These are phyloP conservation scores for Gliomastix tumulicola DNA, from an alignment of 2,329 filamentous ascomycete species.

Conservation along the genomic window DNA sequence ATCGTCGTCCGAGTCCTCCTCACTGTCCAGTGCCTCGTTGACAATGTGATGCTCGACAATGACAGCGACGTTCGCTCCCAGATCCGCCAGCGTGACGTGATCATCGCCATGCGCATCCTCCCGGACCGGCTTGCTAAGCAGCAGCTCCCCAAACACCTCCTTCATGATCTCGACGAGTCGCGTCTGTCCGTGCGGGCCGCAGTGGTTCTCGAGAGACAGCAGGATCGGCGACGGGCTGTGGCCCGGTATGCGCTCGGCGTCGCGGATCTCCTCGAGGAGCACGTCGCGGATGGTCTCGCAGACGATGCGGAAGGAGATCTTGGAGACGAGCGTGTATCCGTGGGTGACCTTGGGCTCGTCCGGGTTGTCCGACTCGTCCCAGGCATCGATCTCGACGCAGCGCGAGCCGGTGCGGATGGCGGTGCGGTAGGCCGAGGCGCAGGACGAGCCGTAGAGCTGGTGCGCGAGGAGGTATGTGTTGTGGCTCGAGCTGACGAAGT, in stretches of 20 bases:
- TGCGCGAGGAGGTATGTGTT: constrained; percentile 68
- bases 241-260: constrained; percentile 24
- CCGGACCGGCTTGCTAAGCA: constrained; percentile 51
- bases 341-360: constrained; percentile 66
- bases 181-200: constrained; percentile 48
- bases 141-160: constrained; percentile 53
- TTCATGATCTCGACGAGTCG: constrained; percentile 59
- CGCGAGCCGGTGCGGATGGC: constrained; percentile 56
- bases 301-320: constrained; percentile 57
- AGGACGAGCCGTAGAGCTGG: constrained; percentile 59
- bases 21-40: constrained; percentile 34
- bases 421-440: constrained; percentile 55
- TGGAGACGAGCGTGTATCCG: constrained; percentile 60
- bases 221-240: constrained; percentile 49
- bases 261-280: constrained; percentile 47
- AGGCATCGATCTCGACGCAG: constrained; percentile 69
- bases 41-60: constrained; percentile 62
- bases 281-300: constrained; percentile 60
- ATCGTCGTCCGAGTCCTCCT: constrained; percentile 21
- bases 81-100: constrained; percentile 50
- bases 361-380: constrained; percentile 54
- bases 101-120: constrained; percentile 47
- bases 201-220: constrained; percentile 64
- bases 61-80: constrained; percentile 57
- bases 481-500: constrained; percentile 67